phyloP scores from a whole-genome alignment of 352 stramenopile genomes.

The Phytopythium sindhum region DNA sequence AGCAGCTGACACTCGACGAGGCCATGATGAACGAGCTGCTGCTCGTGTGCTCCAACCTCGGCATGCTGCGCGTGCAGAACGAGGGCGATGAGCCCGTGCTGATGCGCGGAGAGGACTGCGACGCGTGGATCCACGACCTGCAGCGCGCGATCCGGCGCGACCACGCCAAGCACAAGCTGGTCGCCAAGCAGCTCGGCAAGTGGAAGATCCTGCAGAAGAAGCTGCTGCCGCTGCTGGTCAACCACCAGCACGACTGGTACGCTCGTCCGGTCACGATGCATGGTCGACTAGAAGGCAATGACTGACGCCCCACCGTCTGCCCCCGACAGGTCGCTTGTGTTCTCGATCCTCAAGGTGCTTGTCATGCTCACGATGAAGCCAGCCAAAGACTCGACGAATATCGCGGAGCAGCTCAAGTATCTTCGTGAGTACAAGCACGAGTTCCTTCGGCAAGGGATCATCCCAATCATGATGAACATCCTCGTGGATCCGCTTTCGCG shows the following conservation, averaged over 20 bases:
- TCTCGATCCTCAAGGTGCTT: conserved; percentile 88
- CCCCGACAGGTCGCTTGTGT: conserved; percentile 55
- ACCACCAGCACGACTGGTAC: conserved; percentile 83
- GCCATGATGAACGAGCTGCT: conserved; percentile 87
- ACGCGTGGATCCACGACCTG: conserved; percentile 83
- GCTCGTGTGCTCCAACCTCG: conserved; percentile 86
- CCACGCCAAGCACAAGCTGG: conserved; percentile 77
- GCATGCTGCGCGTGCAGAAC: conserved; percentile 61
- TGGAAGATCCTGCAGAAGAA: conserved; percentile 90
- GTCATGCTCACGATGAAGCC: conserved; percentile 90
- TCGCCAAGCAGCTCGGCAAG: conserved; percentile 80
- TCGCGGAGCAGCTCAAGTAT: conserved; percentile 78
- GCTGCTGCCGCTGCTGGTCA: conserved; percentile 77
- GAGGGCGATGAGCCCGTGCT: conserved; percentile 61
- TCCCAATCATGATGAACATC: conserved; percentile 85
- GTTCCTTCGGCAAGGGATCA: conserved; percentile 64
- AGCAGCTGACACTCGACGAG: conserved; percentile 42
- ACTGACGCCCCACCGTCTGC: neutral
- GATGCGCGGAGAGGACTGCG: conserved; percentile 82
- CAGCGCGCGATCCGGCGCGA: conserved; percentile 79
- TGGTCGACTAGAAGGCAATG: neutral
- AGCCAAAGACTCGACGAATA: conserved; percentile 68
- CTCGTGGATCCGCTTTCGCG: conserved; percentile 75
- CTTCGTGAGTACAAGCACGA: conserved; percentile 83
- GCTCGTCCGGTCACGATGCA: neutral